These are phyloP conservation scores for Argentina anserina DNA, from an alignment of 306 rosid species.

Conservation along the genomic window DNA sequence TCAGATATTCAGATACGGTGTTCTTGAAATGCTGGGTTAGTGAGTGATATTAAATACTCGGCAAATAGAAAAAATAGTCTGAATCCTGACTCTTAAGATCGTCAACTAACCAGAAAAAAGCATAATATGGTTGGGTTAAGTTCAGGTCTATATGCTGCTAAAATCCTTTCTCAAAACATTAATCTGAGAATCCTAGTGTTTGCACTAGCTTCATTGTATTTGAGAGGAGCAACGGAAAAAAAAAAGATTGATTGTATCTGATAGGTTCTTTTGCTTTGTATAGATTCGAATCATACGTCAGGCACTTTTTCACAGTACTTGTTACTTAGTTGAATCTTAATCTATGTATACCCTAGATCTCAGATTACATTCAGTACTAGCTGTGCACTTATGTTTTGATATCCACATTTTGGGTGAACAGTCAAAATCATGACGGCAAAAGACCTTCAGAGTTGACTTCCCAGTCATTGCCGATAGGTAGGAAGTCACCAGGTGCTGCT, in stretches of 20 bases:
- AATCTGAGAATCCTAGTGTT: neutral
- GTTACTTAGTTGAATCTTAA: neutral
- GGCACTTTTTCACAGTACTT: neutral
- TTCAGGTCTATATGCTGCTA: neutral
- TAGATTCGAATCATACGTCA: neutral
- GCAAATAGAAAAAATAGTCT: neutral
- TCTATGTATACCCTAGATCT: conserved; percentile 5
- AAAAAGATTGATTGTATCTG: neutral
- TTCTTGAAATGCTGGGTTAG: conserved; percentile 15
- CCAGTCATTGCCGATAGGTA: conserved; percentile 52
- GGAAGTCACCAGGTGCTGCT: conserved; percentile 81
- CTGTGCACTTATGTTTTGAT: conserved; percentile 3
- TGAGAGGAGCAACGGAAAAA: neutral
- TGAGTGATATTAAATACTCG: neutral
- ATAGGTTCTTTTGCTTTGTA: neutral
- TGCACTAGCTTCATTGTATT: neutral
- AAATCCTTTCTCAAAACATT: neutral
- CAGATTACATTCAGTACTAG: conserved; percentile 1
- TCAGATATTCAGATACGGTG: neutral
- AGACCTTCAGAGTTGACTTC: conserved; percentile 34
- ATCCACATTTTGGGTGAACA: conserved; percentile 30
- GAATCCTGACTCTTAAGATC: neutral
- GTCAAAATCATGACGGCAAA: conserved; percentile 44
- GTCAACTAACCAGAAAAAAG: neutral
- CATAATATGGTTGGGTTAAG: neutral